phyloP scores from a whole-genome alignment of 768 basidiomycete species.

The Vararia minispora region DNA sequence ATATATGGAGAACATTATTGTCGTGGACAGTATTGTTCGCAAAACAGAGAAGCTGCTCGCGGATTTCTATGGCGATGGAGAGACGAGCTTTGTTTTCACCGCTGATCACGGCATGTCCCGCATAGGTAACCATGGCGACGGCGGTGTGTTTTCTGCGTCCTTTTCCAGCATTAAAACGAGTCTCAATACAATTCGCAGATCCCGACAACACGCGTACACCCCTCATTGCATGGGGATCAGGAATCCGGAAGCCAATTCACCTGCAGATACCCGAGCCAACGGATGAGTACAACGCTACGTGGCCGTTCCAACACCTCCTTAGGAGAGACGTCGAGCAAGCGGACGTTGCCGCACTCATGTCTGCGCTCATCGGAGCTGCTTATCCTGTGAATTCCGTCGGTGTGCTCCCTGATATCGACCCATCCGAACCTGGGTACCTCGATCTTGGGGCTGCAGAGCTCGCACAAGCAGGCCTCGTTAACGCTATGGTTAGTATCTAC shows the following conservation, averaged over 20 bases:
- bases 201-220: conserved; percentile 86
- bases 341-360: conserved; percentile 71
- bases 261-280: too few species aligned
- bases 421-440: conserved; percentile 48
- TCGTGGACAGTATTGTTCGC: conserved; percentile 65
- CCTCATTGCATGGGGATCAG: conserved; percentile 72
- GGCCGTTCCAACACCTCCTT: conserved; percentile 45
- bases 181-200: conserved; percentile 30
- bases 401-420: conserved; percentile 66
- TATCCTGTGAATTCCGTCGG: conserved; percentile 83
- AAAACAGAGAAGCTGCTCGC: conserved; percentile 50
- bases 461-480: conserved; percentile 48
- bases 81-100: conserved; percentile 71
- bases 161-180: not conserved
- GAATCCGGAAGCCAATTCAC: conserved; percentile 61
- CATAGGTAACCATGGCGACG: conserved; percentile 85
- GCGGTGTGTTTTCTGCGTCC: conserved; percentile 36
- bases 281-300: conserved; percentile 57
- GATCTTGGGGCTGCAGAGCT: conserved; percentile 37
- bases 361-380: conserved; percentile 54
- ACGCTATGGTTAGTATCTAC: conserved; percentile 39
- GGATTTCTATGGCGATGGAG: conserved; percentile 55
- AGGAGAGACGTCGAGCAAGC: conserved; percentile 78
- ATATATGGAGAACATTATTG: conserved; percentile 76
- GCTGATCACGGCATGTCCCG: conserved; percentile 88